These are phyloP conservation scores for Syncephalastrum sp. DNA, from an alignment of 371 early-diverging fungal species.

Conservation along the genomic window DNA sequence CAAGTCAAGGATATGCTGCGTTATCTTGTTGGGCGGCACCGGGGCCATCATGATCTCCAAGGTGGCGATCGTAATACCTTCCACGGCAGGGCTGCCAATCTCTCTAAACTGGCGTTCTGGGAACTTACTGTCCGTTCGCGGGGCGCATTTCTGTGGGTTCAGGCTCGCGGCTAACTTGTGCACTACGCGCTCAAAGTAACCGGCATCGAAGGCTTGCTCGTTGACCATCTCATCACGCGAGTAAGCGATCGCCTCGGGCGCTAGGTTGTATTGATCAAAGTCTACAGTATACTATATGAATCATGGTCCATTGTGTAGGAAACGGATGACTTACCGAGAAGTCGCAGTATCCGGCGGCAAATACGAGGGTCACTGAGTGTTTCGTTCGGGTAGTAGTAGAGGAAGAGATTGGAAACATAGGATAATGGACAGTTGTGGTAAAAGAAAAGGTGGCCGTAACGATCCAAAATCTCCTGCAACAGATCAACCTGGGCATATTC, in stretches of 20 bases:
- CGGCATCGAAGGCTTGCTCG: slow-evolving; percentile 47
- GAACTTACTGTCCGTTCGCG: slow-evolving; percentile 47
- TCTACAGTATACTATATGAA: slow-evolving; percentile 22
- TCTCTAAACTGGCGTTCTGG: slow-evolving; percentile 82
- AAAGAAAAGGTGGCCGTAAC: slow-evolving; percentile 64
- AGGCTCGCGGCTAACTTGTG: slow-evolving; percentile 54
- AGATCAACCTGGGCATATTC: slow-evolving; percentile 64
- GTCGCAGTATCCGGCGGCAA: slow-evolving; percentile 57
- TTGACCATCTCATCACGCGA: slow-evolving; percentile 29
- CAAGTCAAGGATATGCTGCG: slow-evolving; percentile 44
- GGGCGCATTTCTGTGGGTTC: slow-evolving; percentile 58
- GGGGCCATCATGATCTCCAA: slow-evolving; percentile 67
- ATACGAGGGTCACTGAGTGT: slow-evolving; percentile 58
- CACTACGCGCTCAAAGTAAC: slow-evolving; percentile 57
- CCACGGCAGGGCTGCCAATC: slow-evolving; percentile 73
- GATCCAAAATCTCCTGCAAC: slow-evolving; percentile 63
- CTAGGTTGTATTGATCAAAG: slow-evolving; percentile 57
- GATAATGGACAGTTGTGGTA: slow-evolving; percentile 71
- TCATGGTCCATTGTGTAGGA: not conserved
- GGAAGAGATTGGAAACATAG: slow-evolving; percentile 64
- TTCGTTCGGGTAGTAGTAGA: slow-evolving; percentile 67
- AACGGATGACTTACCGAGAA: slow-evolving; percentile 47
- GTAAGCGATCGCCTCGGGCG: slow-evolving; percentile 49
- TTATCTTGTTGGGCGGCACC: slow-evolving; percentile 37
- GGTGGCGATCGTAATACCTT: slow-evolving; percentile 63